Evolutionary conservation across 148 eudicot genomes (phyloP).

Genomic region (Gaultheria prostrata): DNA sequence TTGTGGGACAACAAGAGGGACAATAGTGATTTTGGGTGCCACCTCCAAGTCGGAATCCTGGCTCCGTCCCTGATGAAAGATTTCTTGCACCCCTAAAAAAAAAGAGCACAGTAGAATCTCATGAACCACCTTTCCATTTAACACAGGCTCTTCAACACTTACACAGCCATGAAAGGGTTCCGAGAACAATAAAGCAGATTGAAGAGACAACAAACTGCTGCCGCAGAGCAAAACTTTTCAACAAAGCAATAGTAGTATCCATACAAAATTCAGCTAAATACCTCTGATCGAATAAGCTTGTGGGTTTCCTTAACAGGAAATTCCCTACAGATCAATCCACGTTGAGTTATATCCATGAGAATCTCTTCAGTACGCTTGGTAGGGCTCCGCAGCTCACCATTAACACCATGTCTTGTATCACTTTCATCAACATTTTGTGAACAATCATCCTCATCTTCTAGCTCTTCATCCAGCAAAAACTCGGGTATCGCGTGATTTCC

Average conservation of each 20-base stretch:
- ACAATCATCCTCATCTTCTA: constrained; percentile 40
- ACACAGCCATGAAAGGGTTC: not conserved
- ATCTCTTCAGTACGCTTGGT: constrained; percentile 71
- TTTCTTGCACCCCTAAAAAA: not conserved
- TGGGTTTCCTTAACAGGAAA: constrained; percentile 72
- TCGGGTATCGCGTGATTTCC: constrained; percentile 44
- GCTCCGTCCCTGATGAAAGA: too few species aligned
- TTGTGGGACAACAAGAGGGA: too few species aligned
- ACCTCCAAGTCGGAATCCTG: too few species aligned
- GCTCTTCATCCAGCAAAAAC: constrained; percentile 45
- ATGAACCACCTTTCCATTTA: not conserved
- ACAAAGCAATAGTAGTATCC: not conserved
- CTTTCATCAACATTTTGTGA: constrained; percentile 44
- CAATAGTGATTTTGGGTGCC: too few species aligned
- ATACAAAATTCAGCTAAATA: constrained; percentile 19
- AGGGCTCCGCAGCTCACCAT: constrained; percentile 42
- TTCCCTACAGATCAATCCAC: constrained; percentile 76
- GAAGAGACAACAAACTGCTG: constrained; percentile 6
- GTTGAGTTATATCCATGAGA: constrained; percentile 45
- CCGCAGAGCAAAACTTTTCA: not conserved
- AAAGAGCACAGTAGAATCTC: not conserved
- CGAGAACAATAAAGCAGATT: not conserved
- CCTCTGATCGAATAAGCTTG: constrained; percentile 73
- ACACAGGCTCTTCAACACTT: not conserved
- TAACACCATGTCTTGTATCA: constrained; percentile 51